phyloP scores from a whole-genome alignment of 176 grass and related monocot species.

The Oryza rufipogon region DNA sequence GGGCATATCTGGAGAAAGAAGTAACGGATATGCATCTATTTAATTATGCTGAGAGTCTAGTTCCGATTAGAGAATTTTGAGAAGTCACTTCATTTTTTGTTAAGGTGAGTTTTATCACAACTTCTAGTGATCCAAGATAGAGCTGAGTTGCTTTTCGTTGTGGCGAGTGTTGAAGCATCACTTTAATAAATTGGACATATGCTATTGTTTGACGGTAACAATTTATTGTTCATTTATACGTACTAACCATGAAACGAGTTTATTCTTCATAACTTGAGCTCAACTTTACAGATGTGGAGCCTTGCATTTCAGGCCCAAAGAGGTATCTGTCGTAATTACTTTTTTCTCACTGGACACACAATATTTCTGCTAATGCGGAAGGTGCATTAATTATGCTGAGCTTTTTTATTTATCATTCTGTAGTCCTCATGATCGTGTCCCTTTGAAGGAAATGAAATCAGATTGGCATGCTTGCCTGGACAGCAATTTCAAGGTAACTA shows the following conservation, averaged over 20 bases:
- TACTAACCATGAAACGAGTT: conserved; percentile 30
- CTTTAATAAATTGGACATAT: too few species aligned
- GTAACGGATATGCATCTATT: neutral
- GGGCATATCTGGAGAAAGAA: neutral
- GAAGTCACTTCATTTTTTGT: neutral
- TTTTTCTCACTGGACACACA: neutral
- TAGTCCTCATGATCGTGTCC: conserved; percentile 25
- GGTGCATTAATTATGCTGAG: conserved; percentile 9
- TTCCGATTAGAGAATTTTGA: neutral
- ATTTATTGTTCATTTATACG: too few species aligned
- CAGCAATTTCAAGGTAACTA: conserved; percentile 81
- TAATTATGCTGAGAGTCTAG: conserved; percentile 3
- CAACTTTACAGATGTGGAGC: conserved; percentile 65
- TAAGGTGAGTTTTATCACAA: neutral
- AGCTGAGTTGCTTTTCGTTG: too few species aligned
- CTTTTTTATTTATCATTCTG: too few species aligned
- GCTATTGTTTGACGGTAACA: too few species aligned
- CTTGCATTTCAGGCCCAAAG: conserved; percentile 76
- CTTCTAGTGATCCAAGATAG: too few species aligned
- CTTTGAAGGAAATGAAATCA: conserved; percentile 83
- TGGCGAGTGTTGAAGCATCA: too few species aligned
- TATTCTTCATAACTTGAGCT: conserved; percentile 77
- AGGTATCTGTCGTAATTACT: conserved; percentile 40
- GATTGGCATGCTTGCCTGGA: conserved; percentile 88
- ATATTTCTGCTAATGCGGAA: neutral